Evolutionary conservation across 2,329 filamentous ascomycete genomes (phyloP).

Genomic region (Cladosporium sp.): DNA sequence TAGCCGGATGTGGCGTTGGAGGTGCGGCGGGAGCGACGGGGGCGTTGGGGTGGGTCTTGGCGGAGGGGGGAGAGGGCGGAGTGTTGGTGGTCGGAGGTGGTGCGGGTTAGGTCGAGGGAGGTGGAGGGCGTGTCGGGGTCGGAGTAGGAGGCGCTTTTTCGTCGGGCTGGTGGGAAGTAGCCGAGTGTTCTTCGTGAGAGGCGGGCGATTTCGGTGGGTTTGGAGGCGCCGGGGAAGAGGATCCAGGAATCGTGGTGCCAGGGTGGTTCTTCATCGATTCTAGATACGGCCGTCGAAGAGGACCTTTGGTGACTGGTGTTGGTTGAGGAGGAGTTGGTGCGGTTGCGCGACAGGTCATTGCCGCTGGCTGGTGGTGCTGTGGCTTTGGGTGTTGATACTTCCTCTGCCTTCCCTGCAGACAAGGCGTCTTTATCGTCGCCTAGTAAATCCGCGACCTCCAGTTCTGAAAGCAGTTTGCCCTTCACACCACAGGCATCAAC

Average conservation of each 20-base stretch:
- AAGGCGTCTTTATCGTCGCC: constrained; percentile 28
- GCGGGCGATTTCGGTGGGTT: constrained; percentile 79
- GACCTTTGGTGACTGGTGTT: constrained; percentile 29
- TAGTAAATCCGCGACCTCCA: constrained; percentile 30
- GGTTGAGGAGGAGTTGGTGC: constrained; percentile 34
- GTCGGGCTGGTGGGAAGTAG: constrained; percentile 85
- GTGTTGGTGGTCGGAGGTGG: constrained; percentile 32
- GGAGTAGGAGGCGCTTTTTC: constrained; percentile 70
- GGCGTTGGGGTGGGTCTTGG: constrained; percentile 34
- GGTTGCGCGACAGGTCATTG: constrained; percentile 25
- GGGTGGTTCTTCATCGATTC: constrained; percentile 57
- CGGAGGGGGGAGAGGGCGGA: constrained; percentile 31
- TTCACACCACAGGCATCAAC: constrained; percentile 86
- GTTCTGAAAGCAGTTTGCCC: constrained; percentile 54
- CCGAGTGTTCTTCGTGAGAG: constrained; percentile 76
- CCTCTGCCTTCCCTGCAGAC: constrained; percentile 30
- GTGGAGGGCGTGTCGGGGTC: constrained; percentile 63
- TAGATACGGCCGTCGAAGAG: constrained; percentile 32
- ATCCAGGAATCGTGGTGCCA: constrained; percentile 94
- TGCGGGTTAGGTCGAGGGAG: constrained; percentile 58
- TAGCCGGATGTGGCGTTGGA: constrained; percentile 37
- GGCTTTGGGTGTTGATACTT: constrained; percentile 34
- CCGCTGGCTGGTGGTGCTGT: constrained; percentile 19
- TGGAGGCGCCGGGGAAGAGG: constrained; percentile 64
- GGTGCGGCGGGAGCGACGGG: constrained; percentile 35